Base-by-base conservation (phyloP, 805 yeast species). In the Saccharomycopsis sp. region DNA sequence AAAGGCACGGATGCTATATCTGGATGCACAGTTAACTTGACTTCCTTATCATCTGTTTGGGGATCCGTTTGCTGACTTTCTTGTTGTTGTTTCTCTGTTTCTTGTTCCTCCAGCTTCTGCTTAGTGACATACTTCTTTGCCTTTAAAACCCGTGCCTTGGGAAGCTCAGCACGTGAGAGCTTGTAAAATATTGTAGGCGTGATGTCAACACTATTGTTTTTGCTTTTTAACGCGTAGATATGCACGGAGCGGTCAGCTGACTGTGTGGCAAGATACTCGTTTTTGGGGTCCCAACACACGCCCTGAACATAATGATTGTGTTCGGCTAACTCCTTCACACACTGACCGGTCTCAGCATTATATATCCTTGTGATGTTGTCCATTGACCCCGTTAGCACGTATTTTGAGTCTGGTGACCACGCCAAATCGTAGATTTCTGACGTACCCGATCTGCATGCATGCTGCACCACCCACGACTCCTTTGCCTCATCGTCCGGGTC, bases 271-370 rank as follows among this genome's bases (percentile, higher is more conserved):
- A 94, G 70, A 64, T 71, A 89, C 69, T 86, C 82, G 62, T 86
- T 84, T 56, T 75, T 68, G 5, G 99, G 99, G 69, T 94, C 99
- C 98, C 98, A 94, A 0, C 87, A 77, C 3, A 94, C 93, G 2
- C 99, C 99, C 71, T 94, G 99, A 2, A 94, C 96, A 65, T 89
- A 93, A 70, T 92, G 97, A 53, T 76, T 75, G 70, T 94, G 98
- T 59, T 87, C 89, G 3, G 82, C 81, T 60, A 85, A 75, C 64
- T 83, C 86, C 25, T 75, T 70, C 0, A 86, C 74, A 64, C 83
- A 79, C 34, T 75, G 73, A 0, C 93, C 94, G 1, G 77, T 77
- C 1, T 69, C 66, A 2, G 80, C 81, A 62, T 79, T 78, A 66
- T 84, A 89, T 0, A 93, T 77, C 53, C 96, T 75, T 9, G 91